Percentiles rank a stretch among this genome's conserved stretches.
Evolutionary conservation across 1,284 basidiomycete genomes (phyloP).

Genomic region (Trichosporon faecale): DNA sequence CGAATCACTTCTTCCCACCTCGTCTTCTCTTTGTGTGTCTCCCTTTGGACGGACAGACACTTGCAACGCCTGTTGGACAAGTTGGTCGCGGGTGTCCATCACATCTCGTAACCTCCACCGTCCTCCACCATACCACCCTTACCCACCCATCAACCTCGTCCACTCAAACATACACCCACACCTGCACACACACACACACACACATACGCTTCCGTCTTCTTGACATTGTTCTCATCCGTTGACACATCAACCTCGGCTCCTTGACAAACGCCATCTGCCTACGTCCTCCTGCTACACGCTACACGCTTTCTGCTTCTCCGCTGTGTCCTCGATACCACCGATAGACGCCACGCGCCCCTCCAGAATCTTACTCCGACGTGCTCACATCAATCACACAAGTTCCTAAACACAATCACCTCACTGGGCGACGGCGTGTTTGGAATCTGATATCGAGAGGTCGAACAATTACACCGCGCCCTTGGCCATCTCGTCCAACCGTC

Average conservation of each 20-base stretch:
- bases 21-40: background rate
- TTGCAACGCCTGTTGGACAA: background rate
- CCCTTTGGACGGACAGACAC: background rate
- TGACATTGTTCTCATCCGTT: conserved; percentile 4
- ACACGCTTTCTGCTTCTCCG: background rate
- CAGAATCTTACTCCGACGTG: background rate
- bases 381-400: conserved; percentile 5
- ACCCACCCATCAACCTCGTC: background rate
- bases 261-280: background rate
- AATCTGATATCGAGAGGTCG: background rate
- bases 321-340: background rate
- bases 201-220: background rate
- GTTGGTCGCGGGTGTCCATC: background rate
- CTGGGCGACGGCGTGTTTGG: background rate
- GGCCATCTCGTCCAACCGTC: background rate
- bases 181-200: background rate
- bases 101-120: conserved; percentile 2
- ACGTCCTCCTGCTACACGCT: background rate
- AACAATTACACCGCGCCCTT: background rate
- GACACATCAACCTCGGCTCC: conserved; percentile 6
- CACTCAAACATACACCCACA: background rate
- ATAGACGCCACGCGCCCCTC: conserved; percentile 1
- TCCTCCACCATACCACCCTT: background rate
- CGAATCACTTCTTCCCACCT: background rate
- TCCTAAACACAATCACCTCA: background rate